Evolutionary conservation across 768 basidiomycete genomes (phyloP), one percentile per base, ranked within the genome.

Genomic region (Albatrellus ellisii): DNA sequence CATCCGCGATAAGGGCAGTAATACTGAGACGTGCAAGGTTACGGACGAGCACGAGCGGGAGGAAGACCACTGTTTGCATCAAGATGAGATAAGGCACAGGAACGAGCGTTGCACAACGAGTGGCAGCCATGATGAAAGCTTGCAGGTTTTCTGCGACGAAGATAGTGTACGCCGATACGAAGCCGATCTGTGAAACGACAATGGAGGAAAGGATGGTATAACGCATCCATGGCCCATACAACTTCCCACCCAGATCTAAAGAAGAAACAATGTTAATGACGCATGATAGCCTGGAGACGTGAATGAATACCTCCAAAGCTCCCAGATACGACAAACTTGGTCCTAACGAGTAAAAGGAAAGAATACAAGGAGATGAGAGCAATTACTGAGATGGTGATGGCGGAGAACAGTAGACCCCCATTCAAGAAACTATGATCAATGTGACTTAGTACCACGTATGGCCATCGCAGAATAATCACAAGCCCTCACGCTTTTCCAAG

Each of bases 151-250:
- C 76, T 1, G 92, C 82, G 32, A 97, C 89, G 58, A 97, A 98
- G 57, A 98, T 95, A 12, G 81, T 89, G 59, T 99, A 99, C 10
- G 91, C 91, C 26, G 75, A 56, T 34, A 85, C 83, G 59, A 91
- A 92, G 29, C 89, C 89, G 26, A 92, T 63, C 57, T 91, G 95
- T 1, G 94, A 97, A 18, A 92, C 56, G 0, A 82, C 69, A 54
- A 99, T 94, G 12, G 89, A 91, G 3, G 66, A 67, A 6, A 99
- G 73, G 54, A 99, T 97, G 11, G 78, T 64, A 46, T 83, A 78
- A 34, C 95, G 79, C 87, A 99, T 88, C 79, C 81, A 88, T 11
- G 77, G 75, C 2, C 95, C 95, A 53, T 95, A 98, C 7, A 99
- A 63, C 0, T 71, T 60, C 1, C 95, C 95, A 22, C 95, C 95